Conservation (phyloP, 1,139 yeast genomes). For the Yamadazyma friedrichii region DNA sequence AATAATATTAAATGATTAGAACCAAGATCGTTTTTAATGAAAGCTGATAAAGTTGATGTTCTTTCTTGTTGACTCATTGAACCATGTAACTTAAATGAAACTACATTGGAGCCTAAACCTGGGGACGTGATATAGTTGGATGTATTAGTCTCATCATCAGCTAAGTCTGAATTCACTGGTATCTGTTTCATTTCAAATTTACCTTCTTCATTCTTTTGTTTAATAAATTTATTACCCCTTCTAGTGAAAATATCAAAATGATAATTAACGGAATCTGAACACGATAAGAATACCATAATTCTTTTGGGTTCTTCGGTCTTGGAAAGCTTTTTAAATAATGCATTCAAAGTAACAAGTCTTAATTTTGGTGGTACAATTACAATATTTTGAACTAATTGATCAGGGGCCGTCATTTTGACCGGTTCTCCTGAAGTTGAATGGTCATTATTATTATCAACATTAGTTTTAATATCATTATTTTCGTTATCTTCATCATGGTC, state of each 20-base stretch:
- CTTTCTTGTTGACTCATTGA: slow-evolving; percentile 81
- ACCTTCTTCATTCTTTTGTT: slow-evolving; percentile 27
- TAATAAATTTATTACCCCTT: slow-evolving; percentile 43
- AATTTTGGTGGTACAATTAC: slow-evolving; percentile 88
- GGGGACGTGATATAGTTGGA: slow-evolving; percentile 56
- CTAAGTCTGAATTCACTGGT: slow-evolving; percentile 11
- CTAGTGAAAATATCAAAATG: slow-evolving; percentile 75
- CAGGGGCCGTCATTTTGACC: slow-evolving; percentile 64
- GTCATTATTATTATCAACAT: neutral
- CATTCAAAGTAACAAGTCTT: slow-evolving; percentile 77
- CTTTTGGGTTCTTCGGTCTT: slow-evolving; percentile 33
- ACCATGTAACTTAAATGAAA: slow-evolving; percentile 84
- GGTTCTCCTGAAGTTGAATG: slow-evolving; percentile 18
- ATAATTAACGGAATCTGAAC: slow-evolving; percentile 93
- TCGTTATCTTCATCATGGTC: slow-evolving; percentile 20
- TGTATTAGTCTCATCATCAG: slow-evolving; percentile 24
- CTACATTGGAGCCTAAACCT: slow-evolving; percentile 44
- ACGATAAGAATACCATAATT: slow-evolving; percentile 84
- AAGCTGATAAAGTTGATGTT: slow-evolving; percentile 69
- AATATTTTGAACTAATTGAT: slow-evolving; percentile 77
- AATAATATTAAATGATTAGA: slow-evolving; percentile 62
- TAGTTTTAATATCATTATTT: neutral
- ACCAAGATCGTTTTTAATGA: slow-evolving; percentile 35
- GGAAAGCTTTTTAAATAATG: slow-evolving; percentile 53
- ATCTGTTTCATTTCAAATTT: slow-evolving; percentile 19